Evolutionary conservation across 1,284 basidiomycete genomes (phyloP).

Genomic region (Fomitiporia mediterranea): DNA sequence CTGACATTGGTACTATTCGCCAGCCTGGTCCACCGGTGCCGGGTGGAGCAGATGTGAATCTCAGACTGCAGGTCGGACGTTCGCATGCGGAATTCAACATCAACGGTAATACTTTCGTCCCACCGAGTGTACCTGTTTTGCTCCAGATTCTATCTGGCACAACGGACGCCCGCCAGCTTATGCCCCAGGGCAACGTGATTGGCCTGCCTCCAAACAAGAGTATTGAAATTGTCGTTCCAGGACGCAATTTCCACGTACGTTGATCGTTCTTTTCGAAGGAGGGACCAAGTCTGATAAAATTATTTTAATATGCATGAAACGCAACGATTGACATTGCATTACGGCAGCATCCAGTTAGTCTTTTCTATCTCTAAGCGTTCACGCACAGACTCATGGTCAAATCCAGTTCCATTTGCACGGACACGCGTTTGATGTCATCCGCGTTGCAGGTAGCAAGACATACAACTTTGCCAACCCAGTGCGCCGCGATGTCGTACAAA

Average conservation of each 20-base stretch:
- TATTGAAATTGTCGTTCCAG: slow-evolving; percentile 38
- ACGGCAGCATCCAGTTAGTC: no score
- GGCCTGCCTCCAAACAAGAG: slow-evolving; percentile 41
- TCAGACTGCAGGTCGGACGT: not conserved
- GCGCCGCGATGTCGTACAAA: slow-evolving; percentile 34
- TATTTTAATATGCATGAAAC: not conserved
- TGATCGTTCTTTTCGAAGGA: slow-evolving; percentile 24
- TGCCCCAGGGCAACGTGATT: slow-evolving; percentile 43
- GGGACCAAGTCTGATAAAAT: slow-evolving; percentile 11
- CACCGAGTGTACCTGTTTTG: slow-evolving; percentile 38
- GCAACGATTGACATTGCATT: no score
- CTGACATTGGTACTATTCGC: no score
- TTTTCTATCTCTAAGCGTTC: no score
- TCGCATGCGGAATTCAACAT: slow-evolving; percentile 2
- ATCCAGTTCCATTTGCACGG: slow-evolving; percentile 1
- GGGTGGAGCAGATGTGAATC: slow-evolving; percentile 28
- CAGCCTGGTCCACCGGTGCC: slow-evolving; percentile 25
- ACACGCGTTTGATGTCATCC: slow-evolving; percentile 33
- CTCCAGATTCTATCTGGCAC: slow-evolving; percentile 50
- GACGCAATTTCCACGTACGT: not conserved
- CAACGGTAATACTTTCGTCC: slow-evolving; percentile 28
- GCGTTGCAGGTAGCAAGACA: slow-evolving; percentile 29
- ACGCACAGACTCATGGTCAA: no score
- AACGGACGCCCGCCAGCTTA: slow-evolving; percentile 36
- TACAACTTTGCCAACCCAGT: slow-evolving; percentile 37